phyloP scores from a whole-genome alignment of 2,329 filamentous ascomycete species.

The Aspergillus viridinutans region DNA sequence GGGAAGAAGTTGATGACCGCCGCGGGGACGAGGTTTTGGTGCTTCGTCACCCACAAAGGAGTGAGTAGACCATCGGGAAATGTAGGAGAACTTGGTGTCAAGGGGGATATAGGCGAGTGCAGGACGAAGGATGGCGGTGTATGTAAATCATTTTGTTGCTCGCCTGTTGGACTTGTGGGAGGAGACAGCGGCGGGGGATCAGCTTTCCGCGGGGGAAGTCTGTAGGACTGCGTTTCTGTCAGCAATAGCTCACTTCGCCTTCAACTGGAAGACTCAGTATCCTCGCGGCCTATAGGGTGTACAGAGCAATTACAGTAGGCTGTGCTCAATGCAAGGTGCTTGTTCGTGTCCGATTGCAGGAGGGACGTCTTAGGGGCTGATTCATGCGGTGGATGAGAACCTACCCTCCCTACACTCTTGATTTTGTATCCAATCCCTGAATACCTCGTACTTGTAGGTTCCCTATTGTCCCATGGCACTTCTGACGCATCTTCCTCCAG shows the following conservation, averaged over 20 bases:
- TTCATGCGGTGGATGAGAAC: conserved; percentile 34
- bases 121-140: conserved; percentile 54
- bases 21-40: conserved; percentile 78
- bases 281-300: background rate
- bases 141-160: conserved; percentile 41
- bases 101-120: conserved; percentile 86
- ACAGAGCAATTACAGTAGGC: background rate
- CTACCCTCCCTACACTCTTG: conserved; percentile 74
- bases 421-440: conserved; percentile 60
- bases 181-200: conserved; percentile 53
- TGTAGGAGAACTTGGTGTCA: conserved; percentile 74
- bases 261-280: background rate
- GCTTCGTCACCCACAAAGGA: conserved; percentile 78
- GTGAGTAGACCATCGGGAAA: conserved; percentile 89
- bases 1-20: conserved; percentile 77
- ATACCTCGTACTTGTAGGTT: conserved; percentile 45
- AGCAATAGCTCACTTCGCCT: conserved; percentile 6
- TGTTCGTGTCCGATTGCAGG: background rate
- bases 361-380: background rate
- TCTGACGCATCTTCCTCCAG: conserved; percentile 60
- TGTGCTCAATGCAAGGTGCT: background rate
- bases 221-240: conserved; percentile 42
- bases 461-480: conserved; percentile 63
- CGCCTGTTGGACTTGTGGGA: conserved; percentile 47
- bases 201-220: conserved; percentile 60